These are phyloP conservation scores for Zizania palustris DNA, from an alignment of 202 grass and related monocot species.

Conservation along the genomic window DNA sequence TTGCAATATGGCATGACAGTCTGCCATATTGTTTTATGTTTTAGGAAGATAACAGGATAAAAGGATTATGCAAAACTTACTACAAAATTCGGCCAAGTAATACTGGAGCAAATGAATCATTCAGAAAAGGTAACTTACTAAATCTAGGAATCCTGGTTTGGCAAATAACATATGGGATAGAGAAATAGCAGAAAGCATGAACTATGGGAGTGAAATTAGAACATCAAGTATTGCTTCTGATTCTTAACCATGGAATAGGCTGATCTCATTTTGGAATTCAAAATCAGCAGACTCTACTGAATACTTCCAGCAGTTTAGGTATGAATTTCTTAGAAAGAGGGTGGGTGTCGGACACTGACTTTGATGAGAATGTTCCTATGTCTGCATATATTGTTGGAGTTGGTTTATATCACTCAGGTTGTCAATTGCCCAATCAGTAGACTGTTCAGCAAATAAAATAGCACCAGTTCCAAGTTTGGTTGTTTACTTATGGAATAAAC, in stretches of 20 bases:
- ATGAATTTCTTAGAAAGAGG: neutral
- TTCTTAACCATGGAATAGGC: constrained; percentile 10
- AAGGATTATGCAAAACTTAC: neutral
- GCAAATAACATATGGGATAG: neutral
- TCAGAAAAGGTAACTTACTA: neutral
- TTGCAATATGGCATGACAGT: constrained; percentile 1
- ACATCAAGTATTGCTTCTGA: neutral
- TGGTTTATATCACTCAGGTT: constrained; percentile 10
- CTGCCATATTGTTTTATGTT: neutral
- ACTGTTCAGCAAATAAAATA: neutral
- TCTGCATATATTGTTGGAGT: neutral
- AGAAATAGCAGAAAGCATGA: neutral
- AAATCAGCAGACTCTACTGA: neutral
- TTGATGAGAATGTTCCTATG: neutral
- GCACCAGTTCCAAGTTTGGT: neutral
- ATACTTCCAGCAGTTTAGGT: neutral
- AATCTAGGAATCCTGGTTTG: constrained; percentile 7
- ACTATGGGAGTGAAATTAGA: too few species aligned
- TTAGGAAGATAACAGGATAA: constrained; percentile 1
- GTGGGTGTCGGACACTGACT: neutral
- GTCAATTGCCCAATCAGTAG: constrained; percentile 11
- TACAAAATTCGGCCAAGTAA: constrained; percentile 1
- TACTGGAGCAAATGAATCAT: neutral
- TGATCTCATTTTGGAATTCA: neutral
- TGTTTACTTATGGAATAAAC: constrained; percentile 2